Base-by-base conservation (phyloP, 2,329 filamentous ascomycete genomes). In the Cercospora janseana region DNA sequence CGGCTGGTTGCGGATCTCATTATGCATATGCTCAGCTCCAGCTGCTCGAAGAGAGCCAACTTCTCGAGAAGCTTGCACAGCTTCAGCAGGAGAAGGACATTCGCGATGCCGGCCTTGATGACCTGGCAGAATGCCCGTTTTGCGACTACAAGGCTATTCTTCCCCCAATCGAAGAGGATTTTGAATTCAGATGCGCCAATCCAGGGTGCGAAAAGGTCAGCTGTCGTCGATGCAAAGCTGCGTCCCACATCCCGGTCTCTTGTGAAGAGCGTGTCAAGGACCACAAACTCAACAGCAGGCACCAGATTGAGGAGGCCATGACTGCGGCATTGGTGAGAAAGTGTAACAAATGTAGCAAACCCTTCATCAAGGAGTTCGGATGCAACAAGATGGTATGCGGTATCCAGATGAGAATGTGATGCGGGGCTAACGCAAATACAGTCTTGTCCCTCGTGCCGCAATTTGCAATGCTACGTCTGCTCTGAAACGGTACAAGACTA, bases 291-390 rank as follows among this genome's bases (percentile, higher is more conserved):
- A 77, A 78, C 3, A 74, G 79, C 13, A 80, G 86, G 12, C 86
- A 85, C 56, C 68, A 75, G 3, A 80, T 94, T 23, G 89, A 95
- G 66, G 88, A 95, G 66, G 88, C 88, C 15, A 92, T 91, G 86
- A 88, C 86, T 2, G 77, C 79, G 12, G 89, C 89, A 1, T 62
- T 94, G 58, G 86, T 94, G 46, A 80, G 89, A 15, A 81, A 75
- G 21, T 95, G 89, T 74, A 88, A 88, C 54, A 75, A 73, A 55
- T 85, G 86, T 69, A 73, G 76, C n/a, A 79, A 81, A n/a, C 81
- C 83, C 0, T 93, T 92, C 60, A 79, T 94, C 66, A 95, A 94
- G 64, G 79, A 84, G 27, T 66, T 73, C 24, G 89, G 89, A 2
- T 95, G 89, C 72, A 94, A 94, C 71, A 91, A 91, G 69, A 88